Evolutionary conservation across 306 rosid species (phyloP), one percentile per base, ranked within the genome.

Genomic region (Cucurbita ficifolia): DNA sequence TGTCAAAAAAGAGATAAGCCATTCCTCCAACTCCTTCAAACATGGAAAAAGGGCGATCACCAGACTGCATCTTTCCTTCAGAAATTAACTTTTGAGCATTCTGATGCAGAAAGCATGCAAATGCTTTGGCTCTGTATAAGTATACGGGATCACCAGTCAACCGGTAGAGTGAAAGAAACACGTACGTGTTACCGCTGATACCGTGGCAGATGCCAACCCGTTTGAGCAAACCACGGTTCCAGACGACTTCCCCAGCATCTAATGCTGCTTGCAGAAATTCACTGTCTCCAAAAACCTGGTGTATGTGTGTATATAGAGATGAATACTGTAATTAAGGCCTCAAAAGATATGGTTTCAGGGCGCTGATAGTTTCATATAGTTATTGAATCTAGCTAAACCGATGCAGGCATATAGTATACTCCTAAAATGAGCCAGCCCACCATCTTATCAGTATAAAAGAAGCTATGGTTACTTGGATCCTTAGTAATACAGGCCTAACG

Each of bases 141-240:
- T 86, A 81, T 73, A 76, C 81, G 18, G 55, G 81, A 33, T 90
- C 86, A 51, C 88, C 87, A 0, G 96, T 92, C 52, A 90, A 81
- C 53, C 88, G 79, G 78, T 87, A 88, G 33, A 92, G 91, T 8
- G 96, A 84, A 70, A 92, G 92, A 82, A 90, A 92, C 76, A 92
- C 88, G 36, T 86, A 87, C 53, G 96, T 76, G 78, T 92, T 92
- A 70, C 97, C 92, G 45, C 96, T 86, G 73, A 89, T 74, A 69
- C 97, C 97, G 50, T 92, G 97, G 35, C 96, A 92, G 14, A 92
- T 71, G 48, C 97, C 96, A 35, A 89, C 90, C 80, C 90, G 86
- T 84, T 84, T 92, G 35, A 92, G 95, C 61, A 92, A 75, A 79
- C 96, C 97, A 67, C 87, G 81, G 12, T 76, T 81, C 96, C 96